These are phyloP conservation scores for Botryotinia narcissicola DNA, from an alignment of 2,329 filamentous ascomycete species.

Conservation along the genomic window DNA sequence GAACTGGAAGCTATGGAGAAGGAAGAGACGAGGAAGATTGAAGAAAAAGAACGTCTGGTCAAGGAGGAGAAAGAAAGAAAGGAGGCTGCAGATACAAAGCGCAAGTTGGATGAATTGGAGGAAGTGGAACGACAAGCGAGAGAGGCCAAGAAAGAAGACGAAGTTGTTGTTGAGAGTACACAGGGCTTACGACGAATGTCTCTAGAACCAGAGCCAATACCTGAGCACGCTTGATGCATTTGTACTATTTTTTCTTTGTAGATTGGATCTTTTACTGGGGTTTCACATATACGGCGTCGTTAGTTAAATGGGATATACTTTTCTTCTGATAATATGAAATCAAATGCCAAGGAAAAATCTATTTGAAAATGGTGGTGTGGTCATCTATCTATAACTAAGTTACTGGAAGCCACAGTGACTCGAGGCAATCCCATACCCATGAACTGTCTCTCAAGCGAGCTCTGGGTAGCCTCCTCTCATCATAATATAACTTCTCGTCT, in stretches of 20 bases:
- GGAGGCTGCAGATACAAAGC: conserved; percentile 36
- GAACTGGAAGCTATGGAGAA: conserved; percentile 73
- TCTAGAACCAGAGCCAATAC: conserved; percentile 28
- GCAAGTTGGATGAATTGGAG: conserved; percentile 33
- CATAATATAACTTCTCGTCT: background rate
- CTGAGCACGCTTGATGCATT: conserved; percentile 20
- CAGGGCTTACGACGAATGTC: conserved; percentile 28
- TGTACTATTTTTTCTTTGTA: background rate
- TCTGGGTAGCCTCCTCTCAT: background rate
- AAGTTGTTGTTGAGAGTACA: conserved; percentile 26
- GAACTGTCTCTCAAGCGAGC: background rate
- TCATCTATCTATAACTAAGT: background rate
- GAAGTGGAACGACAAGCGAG: conserved; percentile 28
- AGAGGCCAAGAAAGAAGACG: conserved; percentile 21
- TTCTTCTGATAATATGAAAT: background rate
- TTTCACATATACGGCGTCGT: background rate
- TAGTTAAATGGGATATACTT: background rate
- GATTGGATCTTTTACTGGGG: background rate
- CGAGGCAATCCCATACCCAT: too few relatives aligned
- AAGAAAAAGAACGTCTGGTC: conserved; percentile 38
- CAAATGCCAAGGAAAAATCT: too few relatives aligned
- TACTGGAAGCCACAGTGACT: background rate
- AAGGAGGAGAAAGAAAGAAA: conserved; percentile 34
- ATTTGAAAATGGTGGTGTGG: background rate
- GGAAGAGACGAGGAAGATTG: conserved; percentile 46